A percentile compares a stretch with the other conserved stretches of the same genome.
phyloP scores from a whole-genome alignment of 441 rosid genomes.

The Brassica hybrid region DNA sequence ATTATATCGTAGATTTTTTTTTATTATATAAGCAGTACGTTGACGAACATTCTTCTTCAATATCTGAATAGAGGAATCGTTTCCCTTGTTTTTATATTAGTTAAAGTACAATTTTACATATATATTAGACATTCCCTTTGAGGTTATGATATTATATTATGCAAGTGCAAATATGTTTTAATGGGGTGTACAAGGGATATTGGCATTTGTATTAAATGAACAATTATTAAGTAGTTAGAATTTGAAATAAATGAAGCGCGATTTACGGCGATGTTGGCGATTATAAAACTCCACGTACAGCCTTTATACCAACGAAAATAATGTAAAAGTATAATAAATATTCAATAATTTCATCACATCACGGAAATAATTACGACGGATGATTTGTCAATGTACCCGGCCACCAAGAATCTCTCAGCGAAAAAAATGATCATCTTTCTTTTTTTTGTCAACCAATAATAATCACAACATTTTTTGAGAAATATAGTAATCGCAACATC shows the following conservation, averaged over 20 bases:
- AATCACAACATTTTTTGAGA: background rate
- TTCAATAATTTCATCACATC: slow-evolving; percentile 14
- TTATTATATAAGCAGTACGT: background rate
- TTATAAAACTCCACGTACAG: slow-evolving; percentile 29
- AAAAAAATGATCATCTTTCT: background rate
- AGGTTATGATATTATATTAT: background rate
- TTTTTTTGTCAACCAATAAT: slow-evolving; percentile 9
- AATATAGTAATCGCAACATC: background rate
- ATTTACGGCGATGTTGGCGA: slow-evolving; percentile 26
- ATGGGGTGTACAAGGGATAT: too few species aligned
- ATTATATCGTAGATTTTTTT: too few species aligned
- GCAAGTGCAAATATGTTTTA: background rate
- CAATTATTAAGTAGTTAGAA: background rate
- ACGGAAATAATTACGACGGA: slow-evolving; percentile 24
- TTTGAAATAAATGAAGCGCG: slow-evolving; percentile 21
- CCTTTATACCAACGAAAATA: slow-evolving; percentile 21
- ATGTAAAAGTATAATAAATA: background rate
- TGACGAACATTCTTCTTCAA: background rate
- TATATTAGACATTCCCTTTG: background rate
- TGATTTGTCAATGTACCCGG: slow-evolving; percentile 28
- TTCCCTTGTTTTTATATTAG: background rate
- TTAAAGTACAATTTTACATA: too few species aligned
- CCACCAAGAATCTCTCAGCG: slow-evolving; percentile 21
- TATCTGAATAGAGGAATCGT: background rate
- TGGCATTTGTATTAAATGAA: too few species aligned